Conservation (phyloP, 1,284 basidiomycete genomes). For the Ustilago vetiveriae region DNA sequence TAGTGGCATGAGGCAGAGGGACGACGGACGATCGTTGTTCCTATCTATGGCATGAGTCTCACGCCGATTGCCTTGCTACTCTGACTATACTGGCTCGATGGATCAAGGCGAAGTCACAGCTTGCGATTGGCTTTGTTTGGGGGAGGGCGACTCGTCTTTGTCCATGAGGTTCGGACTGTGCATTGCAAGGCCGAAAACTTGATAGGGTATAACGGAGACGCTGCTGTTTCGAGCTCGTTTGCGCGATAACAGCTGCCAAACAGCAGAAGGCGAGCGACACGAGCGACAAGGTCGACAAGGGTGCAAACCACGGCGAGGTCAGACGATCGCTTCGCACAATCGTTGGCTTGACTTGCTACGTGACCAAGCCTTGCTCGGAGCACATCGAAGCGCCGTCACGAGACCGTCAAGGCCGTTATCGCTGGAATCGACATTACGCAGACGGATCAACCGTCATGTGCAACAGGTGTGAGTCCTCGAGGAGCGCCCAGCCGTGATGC, state of each 20-base stretch:
- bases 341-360: no score
- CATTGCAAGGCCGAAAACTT: neutral
- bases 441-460: neutral
- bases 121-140: neutral
- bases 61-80: no score
- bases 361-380: no score
- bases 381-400: neutral
- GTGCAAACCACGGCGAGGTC: neutral
- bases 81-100: no score
- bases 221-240: neutral
- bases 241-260: neutral
- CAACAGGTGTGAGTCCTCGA: no score
- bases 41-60: no score
- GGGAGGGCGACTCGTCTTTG: neutral
- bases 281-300: no score
- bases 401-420: conserved; percentile 31
- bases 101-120: no score
- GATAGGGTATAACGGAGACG: conserved; percentile 8
- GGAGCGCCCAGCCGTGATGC: no score
- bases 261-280: no score
- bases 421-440: neutral
- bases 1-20: neutral
- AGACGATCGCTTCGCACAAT: neutral
- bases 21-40: no score
- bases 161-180: neutral